A percentile compares a stretch with the other conserved stretches of the same genome.
These are phyloP conservation scores for Penicillium sp. DNA, from an alignment of 2,329 filamentous ascomycete genomes.

Conservation along the genomic window DNA sequence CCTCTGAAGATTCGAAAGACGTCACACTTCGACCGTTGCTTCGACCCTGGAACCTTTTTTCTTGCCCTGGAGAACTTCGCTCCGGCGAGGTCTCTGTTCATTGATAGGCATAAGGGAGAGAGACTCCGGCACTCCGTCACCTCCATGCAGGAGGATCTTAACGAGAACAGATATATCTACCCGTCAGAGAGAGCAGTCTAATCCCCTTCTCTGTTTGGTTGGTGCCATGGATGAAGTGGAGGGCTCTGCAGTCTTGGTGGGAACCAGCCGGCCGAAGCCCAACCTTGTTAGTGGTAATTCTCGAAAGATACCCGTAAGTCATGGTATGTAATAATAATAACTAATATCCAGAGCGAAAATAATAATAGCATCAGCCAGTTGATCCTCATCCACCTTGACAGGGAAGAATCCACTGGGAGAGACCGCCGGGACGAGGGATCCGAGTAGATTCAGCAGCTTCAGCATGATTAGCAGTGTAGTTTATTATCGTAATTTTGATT, in stretches of 20 bases:
- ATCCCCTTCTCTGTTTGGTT: background rate
- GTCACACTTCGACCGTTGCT: background rate
- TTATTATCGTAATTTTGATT: background rate
- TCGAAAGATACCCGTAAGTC: constrained; percentile 3
- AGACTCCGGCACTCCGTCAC: background rate
- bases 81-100: background rate
- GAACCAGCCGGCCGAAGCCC: constrained; percentile 22
- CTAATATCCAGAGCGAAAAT: background rate
- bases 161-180: constrained; percentile 1
- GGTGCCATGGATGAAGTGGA: constrained; percentile 14
- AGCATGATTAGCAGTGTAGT: background rate
- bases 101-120: background rate
- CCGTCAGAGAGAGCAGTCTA: background rate
- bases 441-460: background rate
- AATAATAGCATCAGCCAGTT: constrained; percentile 13
- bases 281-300: constrained; percentile 17
- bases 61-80: background rate
- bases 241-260: constrained; percentile 1
- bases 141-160: background rate
- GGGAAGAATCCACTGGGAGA: background rate
- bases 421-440: background rate
- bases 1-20: constrained; percentile 16
- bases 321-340: background rate
- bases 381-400: constrained; percentile 8
- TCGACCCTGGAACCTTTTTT: background rate